Evolutionary conservation across 352 stramenopile genomes (phyloP), one percentile per base, ranked within the genome.

Genomic region (Blastocystis sp.): DNA sequence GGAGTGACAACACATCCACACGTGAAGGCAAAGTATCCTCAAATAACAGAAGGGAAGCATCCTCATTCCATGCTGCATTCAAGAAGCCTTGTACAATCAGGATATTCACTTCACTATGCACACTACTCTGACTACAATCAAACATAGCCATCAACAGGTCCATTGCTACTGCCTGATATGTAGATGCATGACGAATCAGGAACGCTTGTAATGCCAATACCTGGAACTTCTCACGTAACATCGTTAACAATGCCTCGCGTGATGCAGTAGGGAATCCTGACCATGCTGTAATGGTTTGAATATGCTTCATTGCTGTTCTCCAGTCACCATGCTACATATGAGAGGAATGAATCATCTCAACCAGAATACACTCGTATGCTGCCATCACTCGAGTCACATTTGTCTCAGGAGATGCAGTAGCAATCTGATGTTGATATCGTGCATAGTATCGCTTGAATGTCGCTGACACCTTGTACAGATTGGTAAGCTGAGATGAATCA

Each of bases 1-100:
- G 29, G 43, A 85, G 39, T 27, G 43, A 29, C 16, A 69, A 32
- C 14, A 24, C n/a, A 24, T 85, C 51, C 54, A 85, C 37, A 12
- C 51, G 29, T 3, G 37, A 52, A 21, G 73, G 73, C 9, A 71
- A 12, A 21, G 14, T 46, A 9, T 58, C 46, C 46, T 57, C 46
- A 46, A 78, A 78, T n/a, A 57, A 2, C 46, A 78, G n/a, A 6
- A 63, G 4, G 4, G 46, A 42, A 29, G 46, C 52, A 32, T 58
- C 52, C 35, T 78, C 46, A 46, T 78, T 63, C 67, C 67, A 78
- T 21, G 7, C 21, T 39, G 71, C 71, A 39, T 39, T 69, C 52
- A 83, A 37, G 19, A 83, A n/a, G 14, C 57, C 57, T 52, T 83
- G n/a, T n/a, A 83, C 21, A 35, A 83, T 0, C 29, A 83, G 71